Base-by-base conservation (phyloP, 192 early-diverging fungal genomes). In the Chytriomyces sp. region DNA sequence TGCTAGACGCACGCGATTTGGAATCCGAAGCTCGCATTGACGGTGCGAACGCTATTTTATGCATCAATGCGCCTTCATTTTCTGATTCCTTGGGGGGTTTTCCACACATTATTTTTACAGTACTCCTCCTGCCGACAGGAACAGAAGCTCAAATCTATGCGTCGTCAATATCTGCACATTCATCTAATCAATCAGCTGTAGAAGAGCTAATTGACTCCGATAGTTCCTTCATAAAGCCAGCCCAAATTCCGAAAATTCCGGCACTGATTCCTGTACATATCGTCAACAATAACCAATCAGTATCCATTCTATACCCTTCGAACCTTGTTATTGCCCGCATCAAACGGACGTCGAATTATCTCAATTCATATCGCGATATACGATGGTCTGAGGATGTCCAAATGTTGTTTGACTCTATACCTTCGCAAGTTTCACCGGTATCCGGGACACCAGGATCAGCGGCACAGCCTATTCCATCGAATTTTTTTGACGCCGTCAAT, bases 301-400 rank as follows among this genome's bases (percentile, higher is more conserved):
- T 5, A n/a, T 13, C 20, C 53, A 13, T 57, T 13, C 16, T 20
- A 57, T 57, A 57, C 20, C 53, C 53, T 13, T n/a, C 53, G 53
- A 57, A 20, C 20, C 53, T 57, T 13, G 20, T 57, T 57, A 20
- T 20, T n/a, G 16, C 20, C 53, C 16, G 16, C 20, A 57, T 57
- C 20, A 20, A 57, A n/a, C 16, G 20, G 53, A 57, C 13, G 16
- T 13, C 53, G 53, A n/a, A n/a, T 20, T 57, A 57, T 20, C 20
- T 57, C 16, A 20, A 57, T 57, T 57, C 53, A 57, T 57, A n/a
- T 20, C 53, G 53, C 53, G 53, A 57, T 57, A 57, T 57, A n/a
- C 53, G 53, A 57, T 57, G 53, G 53, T 13, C 13, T 57, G 53
- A 57, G 20, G 53, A 57, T n/a, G 53, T 57, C 16, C 20, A 13